Conservation (phyloP, 2,329 filamentous ascomycete genomes). For the Nectriaceae sp. region DNA sequence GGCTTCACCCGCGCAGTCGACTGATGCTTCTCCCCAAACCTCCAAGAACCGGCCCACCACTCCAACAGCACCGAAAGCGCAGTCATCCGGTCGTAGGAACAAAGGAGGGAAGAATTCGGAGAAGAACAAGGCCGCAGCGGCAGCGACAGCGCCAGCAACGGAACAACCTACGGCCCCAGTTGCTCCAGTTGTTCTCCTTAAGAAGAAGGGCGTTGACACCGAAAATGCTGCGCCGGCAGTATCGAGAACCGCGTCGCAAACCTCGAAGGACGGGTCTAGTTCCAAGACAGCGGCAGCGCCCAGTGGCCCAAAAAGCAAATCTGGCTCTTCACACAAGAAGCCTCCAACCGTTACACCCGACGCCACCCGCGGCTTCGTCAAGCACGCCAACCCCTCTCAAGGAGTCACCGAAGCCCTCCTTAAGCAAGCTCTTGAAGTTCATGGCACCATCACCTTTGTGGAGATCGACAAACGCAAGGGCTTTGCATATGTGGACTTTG, state of each 20-base stretch:
- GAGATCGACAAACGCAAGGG: constrained; percentile 96
- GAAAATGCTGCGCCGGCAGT: constrained; percentile 23
- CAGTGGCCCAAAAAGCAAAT: constrained; percentile 26
- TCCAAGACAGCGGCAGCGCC: constrained; percentile 22
- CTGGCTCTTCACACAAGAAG: constrained; percentile 36
- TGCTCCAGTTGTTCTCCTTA: constrained; percentile 45
- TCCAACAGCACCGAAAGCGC: constrained; percentile 27
- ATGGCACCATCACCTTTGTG: constrained; percentile 75
- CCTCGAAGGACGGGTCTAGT: constrained; percentile 33
- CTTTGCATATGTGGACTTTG: constrained; percentile 91
- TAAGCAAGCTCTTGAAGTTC: constrained; percentile 70
- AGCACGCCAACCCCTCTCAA: constrained; percentile 85
- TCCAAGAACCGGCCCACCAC: constrained; percentile 24
- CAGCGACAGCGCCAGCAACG: constrained; percentile 21
- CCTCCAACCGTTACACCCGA: constrained; percentile 35
- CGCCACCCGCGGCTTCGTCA: constrained; percentile 71
- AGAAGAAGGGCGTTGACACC: constrained; percentile 36
- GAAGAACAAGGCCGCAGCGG: constrained; percentile 40
- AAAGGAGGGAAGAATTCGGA: constrained; percentile 41
- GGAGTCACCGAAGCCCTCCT: constrained; percentile 85
- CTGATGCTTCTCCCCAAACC: constrained; percentile 16
- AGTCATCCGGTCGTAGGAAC: constrained; percentile 30
- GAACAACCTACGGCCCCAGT: constrained; percentile 20
- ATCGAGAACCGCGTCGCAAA: constrained; percentile 27
- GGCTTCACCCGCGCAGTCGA: constrained; percentile 19